Base-by-base conservation (phyloP, 495 filamentous ascomycete genomes). In the Filosporella fistucella region DNA sequence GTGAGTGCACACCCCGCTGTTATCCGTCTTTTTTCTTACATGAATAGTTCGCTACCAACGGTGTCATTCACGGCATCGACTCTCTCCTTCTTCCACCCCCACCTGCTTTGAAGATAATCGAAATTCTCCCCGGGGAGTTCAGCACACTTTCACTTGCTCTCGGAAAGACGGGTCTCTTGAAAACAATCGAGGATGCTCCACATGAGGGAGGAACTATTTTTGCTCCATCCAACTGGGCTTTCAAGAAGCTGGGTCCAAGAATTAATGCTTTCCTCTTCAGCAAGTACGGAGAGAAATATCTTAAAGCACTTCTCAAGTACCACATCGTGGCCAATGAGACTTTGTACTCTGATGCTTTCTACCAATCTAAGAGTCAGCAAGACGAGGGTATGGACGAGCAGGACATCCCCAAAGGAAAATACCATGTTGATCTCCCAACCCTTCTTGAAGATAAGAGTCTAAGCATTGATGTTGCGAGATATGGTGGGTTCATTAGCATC, bases 211-310 rank as follows among this genome's bases (percentile, higher is more conserved):
- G 78, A 0, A 91, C 87, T 7, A 49, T 88, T 35, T 90, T 93
- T 57, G 82, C 82, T 0, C 90, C 90, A 0, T 77, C 76, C 10
- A 94, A 95, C 70, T 65, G 63, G 8, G 88, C 87, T 38, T 95
- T 88, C 68, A 57, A 71, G 55, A 76, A 80, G 50, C 76, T 95
- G 13, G 88, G 86, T 3, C 74, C 73, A 1, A 66, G 60, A 45
- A 74, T 80, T 38, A 91, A 88, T 55, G 85, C 76, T 11, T 94
- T 91, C 69, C 64, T 94, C 20, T 94, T 94, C 67, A 80, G 77
- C 53, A 63, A 71, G n/a, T 69, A 66, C 30, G 89, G 89, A 1
- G 65, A 68, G 47, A 75, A 79, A 52, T 91, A 83, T 57, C 70
- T 95, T n/a, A 76, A 72, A 47, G 83, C 84, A 1, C 60, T 95